Evolutionary conservation across 345 rosid species (phyloP), one percentile per base, ranked within the genome.

Genomic region (Bretschneidera sinensis): DNA sequence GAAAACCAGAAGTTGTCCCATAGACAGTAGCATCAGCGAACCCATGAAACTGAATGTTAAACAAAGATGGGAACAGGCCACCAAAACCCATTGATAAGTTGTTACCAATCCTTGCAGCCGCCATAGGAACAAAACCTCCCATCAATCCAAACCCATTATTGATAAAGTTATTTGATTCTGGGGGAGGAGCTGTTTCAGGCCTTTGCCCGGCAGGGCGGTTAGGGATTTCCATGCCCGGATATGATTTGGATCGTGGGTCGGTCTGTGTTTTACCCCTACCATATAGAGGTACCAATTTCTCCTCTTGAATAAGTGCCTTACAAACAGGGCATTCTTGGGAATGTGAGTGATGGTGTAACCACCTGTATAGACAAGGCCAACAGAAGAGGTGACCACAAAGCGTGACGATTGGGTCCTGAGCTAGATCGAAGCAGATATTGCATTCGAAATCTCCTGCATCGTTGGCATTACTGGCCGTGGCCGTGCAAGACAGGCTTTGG

Each of bases 291-390:
- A 94, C 92, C 25, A 94, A 78, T 63, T 88, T 94, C 22, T 85
- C 97, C 70, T 94, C 99, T 70, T 88, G 78, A 9, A 91, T 78
- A 2, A 91, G 65, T 14, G 99, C 97, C 82, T 91, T 94, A 76
- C 97, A 94, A 24, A 94, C 91, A 0, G 96, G 97, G 33, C 97
- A 94, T 67, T 91, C 99, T 6, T 91, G 99, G 21, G 78, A 86
- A 33, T 83, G 86, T 0, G 97, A 94, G 56, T 94, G 99, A 52
- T 86, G 87, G 64, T 76, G 81, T 21, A 90, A 76, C 97, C 99
- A 94, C 47, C 84, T 78, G 69, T 86, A 91, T 2, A 94, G 69
- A 35, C 97, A 94, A 24, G 99, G 96, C 97, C 96, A 94, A 20
- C 97, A 94, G 59, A 70, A 91, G 61, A 94, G 94, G 35, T 94